Evolutionary conservation across 345 rosid genomes (phyloP).

Genomic region (Eucalyptus albens): DNA sequence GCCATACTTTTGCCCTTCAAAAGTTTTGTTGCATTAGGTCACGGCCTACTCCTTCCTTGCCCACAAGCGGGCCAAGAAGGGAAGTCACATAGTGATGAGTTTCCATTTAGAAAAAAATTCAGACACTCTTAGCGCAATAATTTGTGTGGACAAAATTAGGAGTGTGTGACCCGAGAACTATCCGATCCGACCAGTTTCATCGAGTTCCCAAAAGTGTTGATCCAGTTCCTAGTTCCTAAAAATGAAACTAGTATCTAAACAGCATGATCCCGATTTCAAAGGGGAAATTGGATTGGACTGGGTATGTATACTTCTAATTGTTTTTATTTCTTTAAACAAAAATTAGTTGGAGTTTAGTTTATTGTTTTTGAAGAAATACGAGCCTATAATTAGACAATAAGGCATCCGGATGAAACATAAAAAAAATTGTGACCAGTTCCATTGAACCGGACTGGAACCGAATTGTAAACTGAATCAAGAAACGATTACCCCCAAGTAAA

Average conservation of each 20-base stretch:
- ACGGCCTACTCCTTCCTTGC: not conserved
- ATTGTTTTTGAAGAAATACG: too few species aligned
- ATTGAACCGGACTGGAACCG: fast-evolving
- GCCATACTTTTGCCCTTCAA: not conserved
- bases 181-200: fast-evolving
- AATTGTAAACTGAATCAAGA: fast-evolving
- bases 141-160: not conserved
- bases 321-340: too few species aligned
- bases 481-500: too few species aligned
- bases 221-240: fast-evolving
- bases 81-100: not conserved
- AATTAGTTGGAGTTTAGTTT: too few species aligned
- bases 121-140: not conserved
- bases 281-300: too few species aligned
- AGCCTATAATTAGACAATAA: too few species aligned
- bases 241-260: fast-evolving
- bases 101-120: not conserved
- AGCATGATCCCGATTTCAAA: fast-evolving
- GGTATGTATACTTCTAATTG: too few species aligned
- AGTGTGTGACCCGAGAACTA: fast-evolving
- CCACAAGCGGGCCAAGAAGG: not conserved
- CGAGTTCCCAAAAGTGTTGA: fast-evolving
- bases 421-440: too few species aligned
- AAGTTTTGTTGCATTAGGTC: not conserved
- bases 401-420: fast-evolving